phyloP scores from a whole-genome alignment of 805 yeast genomes.

The Cyberlindnera euphorbiae region DNA sequence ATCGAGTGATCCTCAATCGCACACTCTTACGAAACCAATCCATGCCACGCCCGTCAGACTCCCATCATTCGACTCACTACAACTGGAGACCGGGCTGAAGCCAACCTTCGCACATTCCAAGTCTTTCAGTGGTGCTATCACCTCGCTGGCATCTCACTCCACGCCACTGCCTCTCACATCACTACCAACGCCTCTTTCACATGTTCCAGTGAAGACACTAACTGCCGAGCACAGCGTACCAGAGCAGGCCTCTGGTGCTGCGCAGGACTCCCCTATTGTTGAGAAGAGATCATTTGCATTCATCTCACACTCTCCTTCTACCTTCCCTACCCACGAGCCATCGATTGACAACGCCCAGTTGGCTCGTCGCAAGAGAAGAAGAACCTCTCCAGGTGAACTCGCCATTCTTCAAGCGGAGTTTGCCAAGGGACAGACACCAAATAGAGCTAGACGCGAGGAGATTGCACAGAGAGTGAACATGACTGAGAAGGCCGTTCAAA shows the following conservation, averaged over 20 bases:
- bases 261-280: constrained; percentile 16
- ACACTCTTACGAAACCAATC: neutral
- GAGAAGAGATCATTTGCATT: constrained; percentile 62
- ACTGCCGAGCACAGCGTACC: too few species aligned
- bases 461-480: constrained; percentile 80
- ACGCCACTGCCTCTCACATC: constrained; percentile 6
- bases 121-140: constrained; percentile 3
- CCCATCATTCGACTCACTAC: constrained; percentile 25
- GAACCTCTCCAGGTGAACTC: constrained; percentile 87
- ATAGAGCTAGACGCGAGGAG: constrained; percentile 65
- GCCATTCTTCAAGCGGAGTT: constrained; percentile 79
- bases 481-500: constrained; percentile 98
- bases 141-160: constrained; percentile 7
- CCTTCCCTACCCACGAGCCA: constrained; percentile 81
- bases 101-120: constrained; percentile 6
- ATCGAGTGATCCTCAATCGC: too few species aligned
- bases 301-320: constrained; percentile 87
- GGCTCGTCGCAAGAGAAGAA: constrained; percentile 91
- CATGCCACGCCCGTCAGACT: constrained; percentile 23
- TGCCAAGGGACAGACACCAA: constrained; percentile 72
- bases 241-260: constrained; percentile 2
- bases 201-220: neutral
- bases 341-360: constrained; percentile 84
- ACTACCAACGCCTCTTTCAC: constrained; percentile 12
- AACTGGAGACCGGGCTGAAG: constrained; percentile 11